Base-by-base conservation (phyloP, 2,329 filamentous ascomycete genomes). In the Escovopsis sp. region DNA sequence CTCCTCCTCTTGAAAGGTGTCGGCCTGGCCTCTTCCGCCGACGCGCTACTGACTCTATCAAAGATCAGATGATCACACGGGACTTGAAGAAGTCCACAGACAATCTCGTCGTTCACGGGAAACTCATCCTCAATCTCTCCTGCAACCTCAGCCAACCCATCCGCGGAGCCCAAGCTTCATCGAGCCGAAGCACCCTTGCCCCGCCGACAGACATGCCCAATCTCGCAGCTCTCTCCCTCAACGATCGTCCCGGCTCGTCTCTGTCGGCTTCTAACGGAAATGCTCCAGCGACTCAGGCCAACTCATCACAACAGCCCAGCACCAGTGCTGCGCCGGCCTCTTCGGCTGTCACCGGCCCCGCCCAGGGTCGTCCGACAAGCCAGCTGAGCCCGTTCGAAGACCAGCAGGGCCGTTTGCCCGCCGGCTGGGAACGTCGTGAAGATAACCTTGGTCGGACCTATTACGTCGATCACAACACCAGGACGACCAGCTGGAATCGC, bases 61-160 rank as follows among this genome's bases (percentile, higher is more conserved):
- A 51, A 96, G 74, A 96, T 77, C 88, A 96, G 66, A 98, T 96
- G 89, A 84, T 98, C 57, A 96, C 91, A 39, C 74, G 87, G 51
- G 91, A 98, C 60, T 72, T 98, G 30, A 95, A 96, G 60, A 96
- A 95, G 64, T 95, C 91, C 6, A 95, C 87, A 45, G 91, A 98
- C 60, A 96, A 96, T 58, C 77, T 98, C 39, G 87, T 96, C 43
- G 91, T 98, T 30, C 88, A 98, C 58, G 91, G 91, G 48, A 96
- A 96, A 64, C 76, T 98, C 42, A 98, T 98, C 53, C 78, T 98
- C 48, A 96, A 94, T 59, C 70, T 98, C 11, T 95, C 89, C 10
- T 95, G 89, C 40, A 94, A 98, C 59, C 73, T 96, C 15, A 69
- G 74, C 35, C 64, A 75, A 13, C 84, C 87, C 7, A 74, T 80